Base-by-base conservation (phyloP, 495 filamentous ascomycete genomes). In the Astrocystis sublimbata region DNA sequence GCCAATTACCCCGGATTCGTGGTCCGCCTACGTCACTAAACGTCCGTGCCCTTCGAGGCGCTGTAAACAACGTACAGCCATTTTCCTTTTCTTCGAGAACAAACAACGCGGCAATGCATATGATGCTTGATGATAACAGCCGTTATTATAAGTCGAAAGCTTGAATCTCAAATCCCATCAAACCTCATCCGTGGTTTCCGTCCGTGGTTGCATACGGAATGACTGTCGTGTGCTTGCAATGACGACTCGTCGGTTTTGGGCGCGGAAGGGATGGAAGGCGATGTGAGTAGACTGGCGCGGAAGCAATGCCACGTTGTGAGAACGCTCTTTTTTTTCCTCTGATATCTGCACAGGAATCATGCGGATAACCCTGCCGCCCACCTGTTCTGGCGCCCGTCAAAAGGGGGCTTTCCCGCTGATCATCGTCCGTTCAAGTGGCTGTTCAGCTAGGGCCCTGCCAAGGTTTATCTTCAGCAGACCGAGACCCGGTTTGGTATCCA, bases 281-380 rank as follows among this genome's bases (percentile, higher is more conserved):
- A n/a, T n/a, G n/a, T n/a, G n/a, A n/a, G n/a, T n/a, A n/a, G n/a
- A n/a, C n/a, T n/a, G n/a, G n/a, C n/a, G n/a, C n/a, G n/a, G n/a
- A n/a, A n/a, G n/a, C 3, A 19, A 21, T 35, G 17, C 30, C n/a
- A 54, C 51, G 33, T 38, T 33, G 33, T 12, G 24, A n/a, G 38
- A 38, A 24, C 17, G 12, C 0, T n/a, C 26, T 24, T 36, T 36
- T 23, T 19, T 35, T 35, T 21, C 26, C 13, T 8, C n/a, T n/a
- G n/a, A n/a, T n/a, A n/a, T n/a, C 33, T 38, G 30, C 51, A 24
- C 30, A 54, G n/a, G n/a, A 54, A 26, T 38, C 33, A 54, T 54
- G 19, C 5, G 33, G 40, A 17, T 7, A 54, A 40, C 33, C 51
- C 51, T 33, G 30, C 19, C 10, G 30, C 10, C 10, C 33, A 40